Conservation (phyloP, 2,329 filamentous ascomycete species). For the Talaromyces sp. region DNA sequence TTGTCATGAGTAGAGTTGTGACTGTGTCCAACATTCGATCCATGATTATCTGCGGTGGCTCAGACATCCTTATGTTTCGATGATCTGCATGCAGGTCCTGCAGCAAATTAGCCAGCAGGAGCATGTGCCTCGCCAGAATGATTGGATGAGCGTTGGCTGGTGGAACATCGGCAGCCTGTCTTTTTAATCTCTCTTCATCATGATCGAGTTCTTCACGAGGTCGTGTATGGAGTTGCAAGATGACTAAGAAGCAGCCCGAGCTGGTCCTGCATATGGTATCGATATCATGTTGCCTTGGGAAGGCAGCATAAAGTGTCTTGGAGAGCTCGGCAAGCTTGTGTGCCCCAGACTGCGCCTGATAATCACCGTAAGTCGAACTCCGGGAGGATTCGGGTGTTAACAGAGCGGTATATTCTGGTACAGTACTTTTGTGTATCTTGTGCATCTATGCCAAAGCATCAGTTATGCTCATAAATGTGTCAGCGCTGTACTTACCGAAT, state of each 20-base stretch:
- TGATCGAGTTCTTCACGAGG: background rate
- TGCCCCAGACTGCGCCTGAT: background rate
- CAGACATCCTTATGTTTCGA: background rate
- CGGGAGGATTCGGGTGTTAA: background rate
- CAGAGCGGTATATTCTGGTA: background rate
- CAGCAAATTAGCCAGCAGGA: conserved; percentile 47
- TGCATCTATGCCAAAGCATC: background rate
- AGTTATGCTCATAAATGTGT: background rate
- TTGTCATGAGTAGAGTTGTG: conserved; percentile 32
- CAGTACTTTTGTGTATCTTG: background rate
- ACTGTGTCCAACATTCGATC: conserved; percentile 30
- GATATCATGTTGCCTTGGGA: background rate
- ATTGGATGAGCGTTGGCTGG: conserved; percentile 43
- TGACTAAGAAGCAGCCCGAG: background rate
- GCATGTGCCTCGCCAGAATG: conserved; percentile 47
- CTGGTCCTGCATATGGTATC: background rate
- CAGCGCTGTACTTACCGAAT: background rate
- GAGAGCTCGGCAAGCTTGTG: background rate
- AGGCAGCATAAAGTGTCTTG: background rate
- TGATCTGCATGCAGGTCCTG: conserved; percentile 43
- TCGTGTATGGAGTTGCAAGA: background rate
- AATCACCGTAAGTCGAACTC: background rate
- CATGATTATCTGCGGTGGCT: conserved; percentile 26
- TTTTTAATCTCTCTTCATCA: background rate
- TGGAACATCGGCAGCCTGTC: background rate